phyloP scores from a whole-genome alignment of 2,329 filamentous ascomycete species.

The Aphanocladium album region DNA sequence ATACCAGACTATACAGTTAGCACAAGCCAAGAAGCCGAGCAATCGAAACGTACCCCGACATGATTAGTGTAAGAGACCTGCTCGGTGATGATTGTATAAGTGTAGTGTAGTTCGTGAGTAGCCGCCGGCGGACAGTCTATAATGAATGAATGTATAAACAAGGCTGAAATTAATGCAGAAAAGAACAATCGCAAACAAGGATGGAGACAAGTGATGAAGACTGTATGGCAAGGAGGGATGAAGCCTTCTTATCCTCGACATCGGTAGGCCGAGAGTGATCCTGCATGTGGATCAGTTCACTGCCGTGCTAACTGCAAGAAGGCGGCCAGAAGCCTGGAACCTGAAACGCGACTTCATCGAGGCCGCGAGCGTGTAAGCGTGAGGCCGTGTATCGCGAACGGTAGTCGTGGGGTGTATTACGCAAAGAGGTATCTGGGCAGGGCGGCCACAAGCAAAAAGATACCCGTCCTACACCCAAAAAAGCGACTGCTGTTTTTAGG shows the following conservation, averaged over 20 bases:
- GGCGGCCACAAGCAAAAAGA: not conserved
- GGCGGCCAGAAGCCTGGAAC: conserved; percentile 2
- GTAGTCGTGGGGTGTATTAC: too few species aligned
- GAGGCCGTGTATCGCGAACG: conserved; percentile 9
- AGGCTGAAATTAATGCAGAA: conserved; percentile 9
- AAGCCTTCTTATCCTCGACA: conserved; percentile 26
- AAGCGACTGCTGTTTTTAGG: not conserved
- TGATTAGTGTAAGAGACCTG: conserved; percentile 19
- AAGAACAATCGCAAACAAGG: conserved; percentile 22
- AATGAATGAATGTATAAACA: not conserved
- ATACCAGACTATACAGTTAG: conserved; percentile 3
- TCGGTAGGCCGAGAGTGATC: conserved; percentile 7
- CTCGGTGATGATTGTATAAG: conserved; percentile 11
- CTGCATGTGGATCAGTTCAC: conserved; percentile 9
- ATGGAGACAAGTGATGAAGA: conserved; percentile 21
- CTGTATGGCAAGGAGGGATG: too few species aligned
- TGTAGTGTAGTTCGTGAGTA: not conserved
- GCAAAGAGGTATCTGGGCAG: too few species aligned
- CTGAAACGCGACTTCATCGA: conserved; percentile 13
- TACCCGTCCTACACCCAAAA: not conserved
- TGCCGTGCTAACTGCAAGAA: conserved; percentile 1
- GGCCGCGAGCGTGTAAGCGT: conserved; percentile 5
- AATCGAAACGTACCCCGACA: conserved; percentile 32
- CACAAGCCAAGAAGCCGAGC: not conserved
- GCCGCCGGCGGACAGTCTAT: conserved; percentile 14